These are phyloP conservation scores for Russula lepida DNA, from an alignment of 768 basidiomycete species.

Conservation along the genomic window DNA sequence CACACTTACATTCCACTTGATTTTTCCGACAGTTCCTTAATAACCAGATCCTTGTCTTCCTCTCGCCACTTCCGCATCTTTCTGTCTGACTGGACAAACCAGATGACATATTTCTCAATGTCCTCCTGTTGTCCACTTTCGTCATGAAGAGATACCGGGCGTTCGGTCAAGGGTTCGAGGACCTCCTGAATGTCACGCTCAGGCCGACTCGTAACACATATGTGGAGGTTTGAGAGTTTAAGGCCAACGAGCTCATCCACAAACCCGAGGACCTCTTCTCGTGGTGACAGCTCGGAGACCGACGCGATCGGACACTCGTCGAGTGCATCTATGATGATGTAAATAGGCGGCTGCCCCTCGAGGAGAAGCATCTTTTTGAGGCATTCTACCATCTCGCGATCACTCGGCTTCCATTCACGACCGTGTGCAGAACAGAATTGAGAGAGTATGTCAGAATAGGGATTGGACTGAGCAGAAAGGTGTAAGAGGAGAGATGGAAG, in stretches of 20 bases:
- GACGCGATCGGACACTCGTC: neutral
- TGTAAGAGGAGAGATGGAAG: slow-evolving; percentile 6
- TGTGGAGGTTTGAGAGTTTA: neutral
- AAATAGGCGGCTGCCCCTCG: neutral
- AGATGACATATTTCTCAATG: neutral
- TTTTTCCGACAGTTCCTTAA: slow-evolving; percentile 1
- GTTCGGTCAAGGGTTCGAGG: neutral
- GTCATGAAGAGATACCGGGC: neutral
- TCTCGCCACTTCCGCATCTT: neutral
- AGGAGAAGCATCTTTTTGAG: slow-evolving; percentile 1
- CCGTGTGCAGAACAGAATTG: neutral
- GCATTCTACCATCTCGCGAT: neutral
- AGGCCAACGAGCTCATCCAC: neutral
- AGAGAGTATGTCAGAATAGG: neutral
- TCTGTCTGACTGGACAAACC: neutral
- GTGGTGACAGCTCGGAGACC: neutral
- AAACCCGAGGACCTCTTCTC: neutral
- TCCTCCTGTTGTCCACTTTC: neutral
- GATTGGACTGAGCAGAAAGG: neutral
- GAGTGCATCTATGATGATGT: slow-evolving; percentile 9
- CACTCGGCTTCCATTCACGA: neutral
- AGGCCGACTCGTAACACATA: slow-evolving; percentile 9
- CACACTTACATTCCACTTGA: neutral
- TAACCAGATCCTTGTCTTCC: neutral
- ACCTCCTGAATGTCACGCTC: neutral